Evolutionary conservation across 495 filamentous ascomycete species (phyloP), one percentile per base, ranked within the genome.

Genomic region (Podospora comata): DNA sequence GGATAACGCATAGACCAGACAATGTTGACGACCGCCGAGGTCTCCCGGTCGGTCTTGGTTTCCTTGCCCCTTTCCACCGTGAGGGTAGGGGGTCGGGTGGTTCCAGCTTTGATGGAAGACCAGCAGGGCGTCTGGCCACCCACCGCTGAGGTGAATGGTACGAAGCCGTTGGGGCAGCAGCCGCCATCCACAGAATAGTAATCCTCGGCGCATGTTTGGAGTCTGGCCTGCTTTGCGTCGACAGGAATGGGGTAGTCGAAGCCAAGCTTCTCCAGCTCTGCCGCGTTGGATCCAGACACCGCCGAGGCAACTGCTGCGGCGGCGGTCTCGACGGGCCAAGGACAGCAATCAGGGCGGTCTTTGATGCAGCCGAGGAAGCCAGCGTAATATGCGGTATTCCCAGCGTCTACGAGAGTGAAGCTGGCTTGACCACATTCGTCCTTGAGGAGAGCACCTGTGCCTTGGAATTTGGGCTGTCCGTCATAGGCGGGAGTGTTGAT

Each of bases 101-200:
- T 55, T 39, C 28, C 28, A 5, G 20, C 39, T 2, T 48, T 32
- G 62, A 67, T 28, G 5, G 72, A 73, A 30, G 69, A 72, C 60
- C 70, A 76, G 71, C 74, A 76, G 19, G 69, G 76, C 1, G 70
- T 76, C 18, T 70, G 55, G 16, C 74, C 72, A 26, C 72, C 74
- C 16, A 77, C 39, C 7, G 30, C 67, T 2, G 27, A 60, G 0
- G 76, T 76, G 57, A 75, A 76, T 15, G 69, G 71, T 61, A 64
- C 72, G 54, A 67, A 74, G 5, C 71, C 73, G 18, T 71, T 75
- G 62, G 75, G 75, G 66, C 71, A 76, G 48, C 74, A 75, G 2
- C 65, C 69, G 13, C 71, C 71, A 2, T 72, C 71, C n/a, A 76
- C 67, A 20, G 75, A 74, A 64, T 73, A 75, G 66, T 77, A 77